Percentiles rank a stretch among this genome's conserved stretches.
Conservation (phyloP, 208 protist species). For the Angomonas deanei region DNA sequence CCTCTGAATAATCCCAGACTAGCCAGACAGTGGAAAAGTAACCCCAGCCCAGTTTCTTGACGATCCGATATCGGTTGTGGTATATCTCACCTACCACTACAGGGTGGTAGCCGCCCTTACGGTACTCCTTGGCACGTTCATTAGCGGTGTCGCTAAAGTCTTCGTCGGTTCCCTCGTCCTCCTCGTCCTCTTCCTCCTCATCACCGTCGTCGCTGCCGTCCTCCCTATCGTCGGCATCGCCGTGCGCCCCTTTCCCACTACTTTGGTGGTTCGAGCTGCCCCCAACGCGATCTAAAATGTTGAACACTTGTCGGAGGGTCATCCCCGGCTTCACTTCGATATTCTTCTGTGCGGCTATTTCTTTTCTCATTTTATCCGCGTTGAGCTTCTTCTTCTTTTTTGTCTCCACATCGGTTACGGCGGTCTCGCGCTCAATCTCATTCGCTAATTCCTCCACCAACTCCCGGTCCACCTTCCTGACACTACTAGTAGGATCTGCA, state of each 20-base stretch:
- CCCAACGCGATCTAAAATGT: slow-evolving; percentile 32
- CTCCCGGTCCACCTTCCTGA: slow-evolving; percentile 42
- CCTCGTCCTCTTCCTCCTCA: slow-evolving; percentile 34
- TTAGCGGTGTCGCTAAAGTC: slow-evolving; percentile 87
- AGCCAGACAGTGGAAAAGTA: slow-evolving; percentile 99
- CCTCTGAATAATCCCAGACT: slow-evolving; percentile 93
- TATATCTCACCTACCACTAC: slow-evolving; percentile 93
- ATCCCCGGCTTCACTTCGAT: slow-evolving; percentile 59
- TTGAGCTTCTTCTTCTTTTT: slow-evolving; percentile 21
- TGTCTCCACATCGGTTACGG: background rate
- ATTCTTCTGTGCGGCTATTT: slow-evolving; percentile 33
- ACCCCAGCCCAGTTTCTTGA: slow-evolving; percentile 98
- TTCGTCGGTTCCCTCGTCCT: slow-evolving; percentile 44
- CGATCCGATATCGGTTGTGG: slow-evolving; percentile 90
- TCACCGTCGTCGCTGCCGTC: slow-evolving; percentile 21
- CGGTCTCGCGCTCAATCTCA: slow-evolving; percentile 37
- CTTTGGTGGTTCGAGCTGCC: slow-evolving; percentile 4
- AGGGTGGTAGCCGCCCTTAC: slow-evolving; percentile 96
- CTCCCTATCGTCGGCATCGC: background rate
- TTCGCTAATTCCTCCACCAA: slow-evolving; percentile 40
- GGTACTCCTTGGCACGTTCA: slow-evolving; percentile 78
- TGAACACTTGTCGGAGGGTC: slow-evolving; percentile 53
- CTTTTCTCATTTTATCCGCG: slow-evolving; percentile 21
- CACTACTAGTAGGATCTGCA: slow-evolving; percentile 53
- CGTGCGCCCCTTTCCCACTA: background rate